These are phyloP conservation scores for Taxawa tesnikishii DNA, from an alignment of 2,329 filamentous ascomycete genomes.

Conservation along the genomic window DNA sequence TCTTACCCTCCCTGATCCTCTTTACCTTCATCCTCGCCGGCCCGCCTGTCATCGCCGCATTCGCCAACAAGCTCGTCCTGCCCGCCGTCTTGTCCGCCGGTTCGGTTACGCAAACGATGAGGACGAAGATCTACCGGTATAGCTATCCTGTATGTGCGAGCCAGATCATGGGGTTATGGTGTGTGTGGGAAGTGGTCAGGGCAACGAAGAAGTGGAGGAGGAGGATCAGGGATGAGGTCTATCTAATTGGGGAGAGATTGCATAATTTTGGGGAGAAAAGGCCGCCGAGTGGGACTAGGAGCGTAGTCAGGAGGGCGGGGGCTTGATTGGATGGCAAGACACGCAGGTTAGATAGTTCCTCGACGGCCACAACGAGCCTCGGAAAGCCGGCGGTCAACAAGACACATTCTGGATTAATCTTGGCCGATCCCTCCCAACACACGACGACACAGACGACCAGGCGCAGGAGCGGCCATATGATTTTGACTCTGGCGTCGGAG, in stretches of 20 bases:
- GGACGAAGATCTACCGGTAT: conserved; percentile 44
- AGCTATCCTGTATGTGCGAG: conserved; percentile 58
- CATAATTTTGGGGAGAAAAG: conserved; percentile 75
- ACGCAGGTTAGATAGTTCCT: too few relatives aligned
- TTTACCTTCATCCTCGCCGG: conserved; percentile 49
- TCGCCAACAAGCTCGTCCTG: conserved; percentile 29
- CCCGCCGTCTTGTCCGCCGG: conserved; percentile 4
- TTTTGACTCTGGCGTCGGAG: too few relatives aligned
- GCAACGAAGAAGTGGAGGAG: conserved; percentile 66
- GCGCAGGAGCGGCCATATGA: too few relatives aligned
- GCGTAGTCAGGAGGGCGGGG: conserved; percentile 15
- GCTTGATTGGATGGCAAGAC: neutral
- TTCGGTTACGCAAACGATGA: conserved; percentile 2
- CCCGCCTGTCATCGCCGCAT: conserved; percentile 50
- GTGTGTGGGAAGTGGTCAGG: conserved; percentile 35
- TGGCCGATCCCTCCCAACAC: too few relatives aligned
- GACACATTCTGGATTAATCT: too few relatives aligned
- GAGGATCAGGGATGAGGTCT: conserved; percentile 84
- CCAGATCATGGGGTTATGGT: conserved; percentile 33
- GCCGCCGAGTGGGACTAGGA: conserved; percentile 19
- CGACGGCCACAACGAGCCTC: too few relatives aligned
- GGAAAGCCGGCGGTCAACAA: too few relatives aligned
- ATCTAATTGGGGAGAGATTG: conserved; percentile 83
- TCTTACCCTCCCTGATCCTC: conserved; percentile 61
- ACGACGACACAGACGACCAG: too few relatives aligned